Base-by-base conservation (phyloP, 2,329 filamentous ascomycete genomes). In the Xylariaceae sp. region DNA sequence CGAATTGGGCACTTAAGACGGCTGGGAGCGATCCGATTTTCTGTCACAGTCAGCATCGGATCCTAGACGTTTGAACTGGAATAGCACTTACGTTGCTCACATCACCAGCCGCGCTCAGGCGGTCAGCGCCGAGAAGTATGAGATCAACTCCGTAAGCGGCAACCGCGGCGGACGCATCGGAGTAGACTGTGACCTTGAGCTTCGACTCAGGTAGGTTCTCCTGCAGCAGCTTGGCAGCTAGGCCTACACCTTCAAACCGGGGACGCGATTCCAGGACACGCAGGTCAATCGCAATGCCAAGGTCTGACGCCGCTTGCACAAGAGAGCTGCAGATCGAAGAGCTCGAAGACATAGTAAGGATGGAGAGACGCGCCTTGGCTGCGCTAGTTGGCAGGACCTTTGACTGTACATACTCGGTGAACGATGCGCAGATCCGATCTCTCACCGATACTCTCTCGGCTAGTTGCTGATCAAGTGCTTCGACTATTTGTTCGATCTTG, bases 231-330 rank as follows among this genome's bases (percentile, higher is more conserved):
- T 71, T 72, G n/a, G 73, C 74, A 4, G 82, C 83, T 55, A 86
- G 76, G 7, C 76, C 79, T 3, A 82, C 82, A 6, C 86, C 87
- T 72, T 90, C 86, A 63, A 80, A 88, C 0, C 85, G 75, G 0
- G 87, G 87, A 0, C 87, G 77, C 2, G 87, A 89, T 69, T 89
- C 87, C 2, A 90, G 76, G 35, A 90, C 75, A 3, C 79, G 80
- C 15, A 89, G 70, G 53, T 86, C 78, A 7, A 88, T 68, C 0
- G 62, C 66, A 6, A 78, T 68, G 1, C 66, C 70, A 2, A 74
- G 68, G 1, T 66, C 64, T 0, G 68, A 64, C 9, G 79, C 71
- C 2, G 76, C 72, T 34, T 77, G 72, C 1, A 77, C 65, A 9
- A 88, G 74, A 53, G 76, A 77, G 13, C 75, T 69, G 2, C 72